These are phyloP conservation scores for Ophiobolus disseminans DNA, from an alignment of 2,329 filamentous ascomycete species.

Conservation along the genomic window DNA sequence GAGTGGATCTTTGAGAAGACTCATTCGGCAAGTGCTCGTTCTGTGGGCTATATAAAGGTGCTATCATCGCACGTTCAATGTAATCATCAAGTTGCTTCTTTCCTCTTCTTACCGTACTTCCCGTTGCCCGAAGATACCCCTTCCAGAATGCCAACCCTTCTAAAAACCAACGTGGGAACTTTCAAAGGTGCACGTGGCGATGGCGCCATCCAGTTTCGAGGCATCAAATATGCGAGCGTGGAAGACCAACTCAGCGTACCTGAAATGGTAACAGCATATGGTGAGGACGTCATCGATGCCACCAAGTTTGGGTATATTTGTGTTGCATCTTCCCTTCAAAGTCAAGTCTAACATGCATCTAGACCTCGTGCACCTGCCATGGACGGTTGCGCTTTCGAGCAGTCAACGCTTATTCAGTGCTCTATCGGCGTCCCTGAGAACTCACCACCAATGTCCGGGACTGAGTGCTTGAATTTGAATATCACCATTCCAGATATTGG, in stretches of 20 bases:
- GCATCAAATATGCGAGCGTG: conserved; percentile 45
- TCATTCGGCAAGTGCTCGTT: background rate
- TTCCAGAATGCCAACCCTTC: background rate
- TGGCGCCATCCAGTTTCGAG: conserved; percentile 36
- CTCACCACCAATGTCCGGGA: conserved; percentile 49
- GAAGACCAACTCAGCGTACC: conserved; percentile 40
- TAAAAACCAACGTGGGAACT: conserved; percentile 15
- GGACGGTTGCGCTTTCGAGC: conserved; percentile 26
- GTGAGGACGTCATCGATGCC: conserved; percentile 28
- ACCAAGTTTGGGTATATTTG: conserved; percentile 37
- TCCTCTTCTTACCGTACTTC: background rate
- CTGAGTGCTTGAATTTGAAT: conserved; percentile 60
- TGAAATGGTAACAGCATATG: conserved; percentile 30
- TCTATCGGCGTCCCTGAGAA: conserved; percentile 8
- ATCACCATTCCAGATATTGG: conserved; percentile 52
- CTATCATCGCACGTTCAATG: background rate
- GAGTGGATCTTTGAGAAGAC: background rate
- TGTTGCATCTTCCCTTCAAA: background rate
- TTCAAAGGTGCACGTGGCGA: conserved; percentile 19
- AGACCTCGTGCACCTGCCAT: conserved; percentile 26
- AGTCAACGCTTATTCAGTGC: conserved; percentile 31
- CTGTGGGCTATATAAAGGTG: background rate
- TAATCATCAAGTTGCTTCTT: background rate
- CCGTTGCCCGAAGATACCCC: background rate
- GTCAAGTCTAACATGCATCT: background rate